A percentile compares a stretch with the other conserved stretches of the same genome.
These are phyloP conservation scores for Dactylellina sp. DNA, from an alignment of 2,329 filamentous ascomycete species.

Conservation along the genomic window DNA sequence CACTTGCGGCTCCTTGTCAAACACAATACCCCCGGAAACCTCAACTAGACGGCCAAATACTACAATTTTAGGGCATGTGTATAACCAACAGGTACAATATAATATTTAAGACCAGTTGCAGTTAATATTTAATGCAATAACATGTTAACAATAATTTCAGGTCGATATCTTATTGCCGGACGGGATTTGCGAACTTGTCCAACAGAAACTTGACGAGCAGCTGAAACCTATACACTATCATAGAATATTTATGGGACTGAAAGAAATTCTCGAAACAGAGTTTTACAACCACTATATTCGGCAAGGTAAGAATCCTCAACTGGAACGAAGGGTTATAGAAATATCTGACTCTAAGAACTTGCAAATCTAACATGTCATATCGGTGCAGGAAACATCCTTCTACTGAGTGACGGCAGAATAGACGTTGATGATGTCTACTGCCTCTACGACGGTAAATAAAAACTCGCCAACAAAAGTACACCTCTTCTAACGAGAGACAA, in stretches of 20 bases:
- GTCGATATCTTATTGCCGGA: conserved; percentile 45
- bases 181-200: conserved; percentile 45
- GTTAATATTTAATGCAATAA: too few relatives aligned
- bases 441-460: conserved; percentile 73
- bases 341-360: too few relatives aligned
- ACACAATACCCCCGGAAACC: neutral
- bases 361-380: neutral
- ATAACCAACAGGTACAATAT: conserved; percentile 49
- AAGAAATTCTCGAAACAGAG: conserved; percentile 76
- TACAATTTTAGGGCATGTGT: conserved; percentile 41
- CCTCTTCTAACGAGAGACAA: neutral
- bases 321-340: too few relatives aligned
- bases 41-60: conserved; percentile 32
- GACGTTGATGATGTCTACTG: conserved; percentile 79
- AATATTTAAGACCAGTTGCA: conserved; percentile 13
- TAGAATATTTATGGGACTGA: conserved; percentile 77
- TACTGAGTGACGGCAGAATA: conserved; percentile 82
- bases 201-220: conserved; percentile 29
- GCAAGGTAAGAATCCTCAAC: conserved; percentile 68
- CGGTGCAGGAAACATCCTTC: conserved; percentile 76
- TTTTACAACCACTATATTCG: conserved; percentile 92
- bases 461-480: neutral
- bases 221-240: conserved; percentile 67
- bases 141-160: too few relatives aligned
- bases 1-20: conserved; percentile 23